phyloP scores from a whole-genome alignment of 257 asterid species.

The Galeopsis tetrahit region DNA sequence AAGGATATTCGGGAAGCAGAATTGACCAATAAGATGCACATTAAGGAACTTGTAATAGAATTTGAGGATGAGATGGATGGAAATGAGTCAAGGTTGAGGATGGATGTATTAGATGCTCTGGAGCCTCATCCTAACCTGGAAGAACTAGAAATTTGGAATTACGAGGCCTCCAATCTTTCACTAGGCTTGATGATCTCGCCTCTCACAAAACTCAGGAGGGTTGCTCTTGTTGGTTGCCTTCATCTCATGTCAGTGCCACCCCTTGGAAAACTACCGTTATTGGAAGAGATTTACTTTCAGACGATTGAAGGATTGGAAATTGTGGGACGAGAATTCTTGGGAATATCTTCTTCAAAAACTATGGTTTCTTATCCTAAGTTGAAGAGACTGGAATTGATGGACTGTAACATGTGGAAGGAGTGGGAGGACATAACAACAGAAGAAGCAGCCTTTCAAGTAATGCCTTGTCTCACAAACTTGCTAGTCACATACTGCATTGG shows the following conservation, averaged over 20 bases:
- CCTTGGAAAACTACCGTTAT: conserved; percentile 16
- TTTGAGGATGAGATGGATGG: not conserved
- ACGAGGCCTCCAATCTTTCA: not conserved
- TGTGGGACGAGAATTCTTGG: conserved; percentile 38
- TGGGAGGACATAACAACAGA: conserved; percentile 36
- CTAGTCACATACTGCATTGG: not conserved
- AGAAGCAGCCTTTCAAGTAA: not conserved
- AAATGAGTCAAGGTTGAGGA: not conserved
- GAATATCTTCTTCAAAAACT: not conserved
- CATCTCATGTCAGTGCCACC: not conserved
- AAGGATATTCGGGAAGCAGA: conserved; percentile 36
- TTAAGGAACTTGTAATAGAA: not conserved
- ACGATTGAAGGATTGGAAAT: conserved; percentile 13
- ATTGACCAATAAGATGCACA: conserved; percentile 25
- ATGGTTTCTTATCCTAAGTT: conserved; percentile 33
- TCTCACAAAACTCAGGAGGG: not conserved
- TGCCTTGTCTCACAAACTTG: conserved; percentile 31
- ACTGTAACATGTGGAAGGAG: conserved; percentile 34
- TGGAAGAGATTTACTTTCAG: conserved; percentile 21
- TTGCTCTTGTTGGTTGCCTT: not conserved
- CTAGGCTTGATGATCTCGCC: not conserved
- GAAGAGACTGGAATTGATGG: conserved; percentile 6
- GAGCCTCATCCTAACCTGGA: conserved; percentile 29
- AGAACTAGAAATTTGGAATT: not conserved
- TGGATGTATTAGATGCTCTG: conserved; percentile 29